Percentiles rank a stretch among this genome's conserved stretches.
phyloP scores from a whole-genome alignment of 352 stramenopile species.

The Blastocystis sp. region DNA sequence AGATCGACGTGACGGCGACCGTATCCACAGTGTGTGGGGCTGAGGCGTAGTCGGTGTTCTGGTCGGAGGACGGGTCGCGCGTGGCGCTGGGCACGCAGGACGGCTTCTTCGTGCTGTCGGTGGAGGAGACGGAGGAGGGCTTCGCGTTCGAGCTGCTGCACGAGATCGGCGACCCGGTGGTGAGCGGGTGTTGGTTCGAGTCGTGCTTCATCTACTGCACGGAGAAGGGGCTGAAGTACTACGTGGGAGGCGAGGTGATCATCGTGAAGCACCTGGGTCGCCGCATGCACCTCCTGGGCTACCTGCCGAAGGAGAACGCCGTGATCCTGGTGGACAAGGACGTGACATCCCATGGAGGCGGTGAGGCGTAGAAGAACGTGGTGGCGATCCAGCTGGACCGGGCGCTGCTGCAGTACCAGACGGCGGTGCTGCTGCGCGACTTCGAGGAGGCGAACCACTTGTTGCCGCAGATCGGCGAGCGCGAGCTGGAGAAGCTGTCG shows the following conservation, averaged over 20 bases:
- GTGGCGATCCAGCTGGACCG: constrained; percentile 78
- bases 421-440: constrained; percentile 91
- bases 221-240: constrained; percentile 91
- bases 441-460: constrained; percentile 95
- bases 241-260: constrained; percentile 98
- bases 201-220: constrained; percentile 98
- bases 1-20: constrained; percentile 88
- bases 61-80: constrained; percentile 90
- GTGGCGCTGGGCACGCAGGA: constrained; percentile 89
- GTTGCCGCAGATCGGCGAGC: constrained; percentile 84
- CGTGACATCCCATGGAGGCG: constrained; percentile 82
- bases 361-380: constrained; percentile 54
- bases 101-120: constrained; percentile 88
- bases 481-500: constrained; percentile 61
- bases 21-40: not conserved
- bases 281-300: constrained; percentile 91
- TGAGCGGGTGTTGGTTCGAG: constrained; percentile 94
- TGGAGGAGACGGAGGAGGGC: constrained; percentile 81
- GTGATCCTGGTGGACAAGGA: constrained; percentile 97
- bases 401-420: constrained; percentile 96
- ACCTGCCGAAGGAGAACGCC: constrained; percentile 93
- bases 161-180: constrained; percentile 91
- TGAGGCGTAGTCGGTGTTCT: constrained; percentile 87
- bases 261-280: constrained; percentile 89
- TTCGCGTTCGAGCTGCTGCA: constrained; percentile 96